phyloP scores from a whole-genome alignment of 2,329 filamentous ascomycete species.

The Ophiosphaerella korrae region DNA sequence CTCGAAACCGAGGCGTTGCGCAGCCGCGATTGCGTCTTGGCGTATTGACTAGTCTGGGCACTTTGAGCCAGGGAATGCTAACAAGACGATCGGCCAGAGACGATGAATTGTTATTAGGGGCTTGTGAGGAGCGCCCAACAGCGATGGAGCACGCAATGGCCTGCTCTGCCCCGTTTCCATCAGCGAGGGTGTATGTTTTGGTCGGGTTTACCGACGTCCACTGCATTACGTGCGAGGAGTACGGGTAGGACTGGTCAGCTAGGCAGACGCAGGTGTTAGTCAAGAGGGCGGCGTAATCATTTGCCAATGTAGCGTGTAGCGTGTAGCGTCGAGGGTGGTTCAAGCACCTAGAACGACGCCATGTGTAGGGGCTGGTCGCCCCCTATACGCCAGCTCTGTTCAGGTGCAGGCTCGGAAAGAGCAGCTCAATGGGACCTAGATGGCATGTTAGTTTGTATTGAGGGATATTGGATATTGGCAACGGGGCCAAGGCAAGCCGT shows the following conservation, averaged over 20 bases:
- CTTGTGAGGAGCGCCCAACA: constrained; percentile 26
- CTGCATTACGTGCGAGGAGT: constrained; percentile 19
- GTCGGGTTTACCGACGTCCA: constrained; percentile 10
- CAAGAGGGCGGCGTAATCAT: background rate
- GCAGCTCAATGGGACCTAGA: constrained; percentile 13
- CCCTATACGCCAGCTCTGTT: constrained; percentile 16
- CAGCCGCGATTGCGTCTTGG: constrained; percentile 15
- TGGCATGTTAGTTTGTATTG: constrained; percentile 19
- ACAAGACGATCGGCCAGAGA: constrained; percentile 14
- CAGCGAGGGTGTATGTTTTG: constrained; percentile 17
- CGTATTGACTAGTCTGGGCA: constrained; percentile 11
- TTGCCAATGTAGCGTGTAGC: constrained; percentile 20
- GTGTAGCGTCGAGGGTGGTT: constrained; percentile 22
- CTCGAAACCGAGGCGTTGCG: constrained; percentile 9
- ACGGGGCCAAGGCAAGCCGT: background rate
- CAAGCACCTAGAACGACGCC: constrained; percentile 19
- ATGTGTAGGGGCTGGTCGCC: constrained; percentile 24
- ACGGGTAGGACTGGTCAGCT: constrained; percentile 10
- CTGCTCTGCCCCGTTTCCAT: constrained; percentile 17
- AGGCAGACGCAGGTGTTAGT: constrained; percentile 4
- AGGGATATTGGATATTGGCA: constrained; percentile 25
- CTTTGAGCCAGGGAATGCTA: constrained; percentile 8
- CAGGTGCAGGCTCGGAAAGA: constrained; percentile 19
- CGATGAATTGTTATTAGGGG: constrained; percentile 25
- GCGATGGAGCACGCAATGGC: constrained; percentile 21